Conservation (phyloP, 371 early-diverging fungal genomes). For the Thermomucor indicae-seudaticae region DNA sequence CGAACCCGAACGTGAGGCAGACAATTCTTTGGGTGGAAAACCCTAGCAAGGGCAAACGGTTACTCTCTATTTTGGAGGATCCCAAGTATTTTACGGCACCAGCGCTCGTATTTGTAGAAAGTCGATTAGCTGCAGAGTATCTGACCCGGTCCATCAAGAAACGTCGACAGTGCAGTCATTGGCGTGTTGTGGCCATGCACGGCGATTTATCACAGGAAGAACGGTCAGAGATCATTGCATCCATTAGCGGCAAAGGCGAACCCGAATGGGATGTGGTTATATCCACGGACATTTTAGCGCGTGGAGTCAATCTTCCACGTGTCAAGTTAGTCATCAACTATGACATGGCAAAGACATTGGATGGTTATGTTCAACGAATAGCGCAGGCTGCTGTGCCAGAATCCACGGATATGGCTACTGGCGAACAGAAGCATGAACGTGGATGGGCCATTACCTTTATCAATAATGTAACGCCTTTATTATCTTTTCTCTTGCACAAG, state of each 20-base stretch:
- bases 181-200: conserved; percentile 38
- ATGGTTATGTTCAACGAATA: conserved; percentile 58
- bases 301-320: conserved; percentile 46
- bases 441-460: conserved; percentile 60
- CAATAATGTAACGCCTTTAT: conserved; percentile 35
- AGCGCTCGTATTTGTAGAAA: conserved; percentile 54
- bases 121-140: conserved; percentile 52
- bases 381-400: conserved; percentile 46
- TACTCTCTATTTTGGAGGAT: conserved; percentile 52
- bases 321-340: conserved; percentile 56
- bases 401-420: conserved; percentile 14
- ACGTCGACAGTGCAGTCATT: conserved; percentile 20
- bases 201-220: conserved; percentile 52
- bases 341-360: conserved; percentile 56
- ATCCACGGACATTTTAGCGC: conserved; percentile 52
- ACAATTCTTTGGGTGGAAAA: conserved; percentile 65
- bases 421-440: conserved; percentile 16
- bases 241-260: conserved; percentile 27
- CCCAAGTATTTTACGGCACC: conserved; percentile 55
- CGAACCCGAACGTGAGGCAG: conserved; percentile 48
- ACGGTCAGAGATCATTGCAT: conserved; percentile 27
- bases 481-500: neutral
- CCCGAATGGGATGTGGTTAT: conserved; percentile 45
- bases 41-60: conserved; percentile 52
- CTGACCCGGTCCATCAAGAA: conserved; percentile 44